phyloP scores from a whole-genome alignment of 208 protist species.

The Plasmodiophora brassicae region DNA sequence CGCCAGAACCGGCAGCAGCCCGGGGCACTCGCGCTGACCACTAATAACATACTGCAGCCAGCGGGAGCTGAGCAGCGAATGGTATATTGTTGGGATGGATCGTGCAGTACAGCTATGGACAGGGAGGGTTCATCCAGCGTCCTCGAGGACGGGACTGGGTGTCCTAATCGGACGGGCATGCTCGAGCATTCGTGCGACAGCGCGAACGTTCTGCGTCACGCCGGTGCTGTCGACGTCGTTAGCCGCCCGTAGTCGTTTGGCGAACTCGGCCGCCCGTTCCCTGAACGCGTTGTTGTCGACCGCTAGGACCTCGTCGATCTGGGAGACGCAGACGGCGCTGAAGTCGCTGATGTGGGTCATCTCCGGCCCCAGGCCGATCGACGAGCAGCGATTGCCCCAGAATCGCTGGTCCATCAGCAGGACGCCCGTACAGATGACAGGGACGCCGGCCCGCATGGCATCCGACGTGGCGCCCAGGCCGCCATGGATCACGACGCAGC shows the following conservation, averaged over 20 bases:
- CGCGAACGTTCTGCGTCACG: not conserved
- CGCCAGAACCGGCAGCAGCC: no score
- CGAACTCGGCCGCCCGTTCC: not conserved
- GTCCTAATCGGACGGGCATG: not conserved
- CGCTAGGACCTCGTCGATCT: not conserved
- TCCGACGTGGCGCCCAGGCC: constrained; percentile 1
- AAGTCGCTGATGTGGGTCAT: not conserved
- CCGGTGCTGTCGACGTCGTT: not conserved
- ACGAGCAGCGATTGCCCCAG: not conserved
- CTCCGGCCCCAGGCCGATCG: not conserved
- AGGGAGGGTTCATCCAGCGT: no score
- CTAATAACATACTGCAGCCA: no score
- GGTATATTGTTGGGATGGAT: no score
- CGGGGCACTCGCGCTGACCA: no score
- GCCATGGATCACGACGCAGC: constrained; percentile 10
- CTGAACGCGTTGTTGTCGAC: not conserved
- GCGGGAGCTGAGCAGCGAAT: no score
- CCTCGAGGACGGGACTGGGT: no score
- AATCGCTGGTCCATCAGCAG: constrained; percentile 21
- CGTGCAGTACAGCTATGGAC: no score
- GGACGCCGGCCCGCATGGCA: not conserved
- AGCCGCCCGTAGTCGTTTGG: not conserved
- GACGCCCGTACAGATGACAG: not conserved
- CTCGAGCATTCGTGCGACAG: not conserved
- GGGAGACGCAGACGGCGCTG: not conserved